Conservation (phyloP, 768 basidiomycete species). For the Amanita polypyramis region DNA sequence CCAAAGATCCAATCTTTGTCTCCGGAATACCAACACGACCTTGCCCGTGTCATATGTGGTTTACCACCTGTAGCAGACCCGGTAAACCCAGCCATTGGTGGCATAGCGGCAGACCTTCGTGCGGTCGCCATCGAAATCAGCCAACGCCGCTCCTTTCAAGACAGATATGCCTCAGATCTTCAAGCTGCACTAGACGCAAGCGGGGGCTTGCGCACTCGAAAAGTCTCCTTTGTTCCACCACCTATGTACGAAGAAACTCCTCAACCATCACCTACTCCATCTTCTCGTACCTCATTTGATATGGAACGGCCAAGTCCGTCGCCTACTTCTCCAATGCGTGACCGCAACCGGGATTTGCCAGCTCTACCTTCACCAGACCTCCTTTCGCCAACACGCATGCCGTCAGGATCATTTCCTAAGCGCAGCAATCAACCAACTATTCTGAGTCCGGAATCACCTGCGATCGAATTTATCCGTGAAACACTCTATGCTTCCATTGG, state of each 20-base stretch:
- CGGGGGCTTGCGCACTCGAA: conserved; percentile 29
- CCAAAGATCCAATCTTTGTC: conserved; percentile 49
- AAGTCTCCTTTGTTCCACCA: conserved; percentile 52
- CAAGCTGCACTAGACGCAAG: conserved; percentile 75
- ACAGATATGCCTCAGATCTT: conserved; percentile 62
- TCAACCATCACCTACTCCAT: conserved; percentile 15
- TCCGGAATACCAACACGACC: conserved; percentile 68
- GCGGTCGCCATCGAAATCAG: conserved; percentile 84
- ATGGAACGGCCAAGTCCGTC: not conserved
- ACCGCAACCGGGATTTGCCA: conserved; percentile 3
- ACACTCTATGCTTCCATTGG: conserved; percentile 77
- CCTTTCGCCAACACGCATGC: conserved; percentile 4
- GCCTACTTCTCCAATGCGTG: conserved; percentile 2
- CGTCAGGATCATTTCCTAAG: not conserved
- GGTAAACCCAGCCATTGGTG: conserved; percentile 30
- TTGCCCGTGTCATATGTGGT: conserved; percentile 70
- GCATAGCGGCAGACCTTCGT: conserved; percentile 72
- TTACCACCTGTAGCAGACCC: conserved; percentile 39
- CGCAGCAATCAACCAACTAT: conserved; percentile 28
- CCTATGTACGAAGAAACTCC: conserved; percentile 44
- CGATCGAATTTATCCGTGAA: conserved; percentile 74
- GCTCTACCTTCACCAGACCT: not conserved
- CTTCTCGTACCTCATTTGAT: conserved; percentile 9
- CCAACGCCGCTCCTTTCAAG: conserved; percentile 75
- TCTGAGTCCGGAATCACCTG: conserved; percentile 40